Conservation (phyloP, 1,139 yeast genomes). For the Blastobotrys niveus region DNA sequence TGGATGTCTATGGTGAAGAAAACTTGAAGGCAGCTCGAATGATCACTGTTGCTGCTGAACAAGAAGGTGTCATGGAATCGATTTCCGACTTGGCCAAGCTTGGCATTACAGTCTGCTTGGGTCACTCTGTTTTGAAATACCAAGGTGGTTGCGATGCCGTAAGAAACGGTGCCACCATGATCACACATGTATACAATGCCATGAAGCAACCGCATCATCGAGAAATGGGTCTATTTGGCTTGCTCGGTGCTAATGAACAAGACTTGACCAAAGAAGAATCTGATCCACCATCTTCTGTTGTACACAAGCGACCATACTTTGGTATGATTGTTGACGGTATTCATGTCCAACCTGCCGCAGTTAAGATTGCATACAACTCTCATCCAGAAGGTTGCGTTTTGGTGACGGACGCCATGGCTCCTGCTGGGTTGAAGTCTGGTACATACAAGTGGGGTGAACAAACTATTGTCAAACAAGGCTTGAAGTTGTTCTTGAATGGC, state of each 20-base stretch:
- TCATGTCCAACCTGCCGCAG: slow-evolving; percentile 57
- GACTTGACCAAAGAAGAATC: slow-evolving; percentile 22
- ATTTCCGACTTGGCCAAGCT: slow-evolving; percentile 41
- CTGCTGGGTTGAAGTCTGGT: slow-evolving; percentile 44
- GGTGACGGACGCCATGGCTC: slow-evolving; percentile 57
- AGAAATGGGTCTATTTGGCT: slow-evolving; percentile 55
- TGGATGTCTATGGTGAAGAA: slow-evolving; percentile 44
- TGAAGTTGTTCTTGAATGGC: slow-evolving; percentile 46
- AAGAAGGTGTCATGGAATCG: slow-evolving; percentile 47
- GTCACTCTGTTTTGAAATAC: slow-evolving; percentile 52
- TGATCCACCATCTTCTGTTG: slow-evolving; percentile 9
- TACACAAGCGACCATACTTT: slow-evolving; percentile 41
- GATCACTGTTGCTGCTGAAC: slow-evolving; percentile 60
- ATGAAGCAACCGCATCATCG: slow-evolving; percentile 66
- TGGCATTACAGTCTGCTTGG: slow-evolving; percentile 47
- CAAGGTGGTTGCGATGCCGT: slow-evolving; percentile 48
- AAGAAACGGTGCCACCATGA: slow-evolving; percentile 51
- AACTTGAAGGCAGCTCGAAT: slow-evolving; percentile 45
- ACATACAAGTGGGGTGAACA: slow-evolving; percentile 38
- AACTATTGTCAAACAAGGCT: slow-evolving; percentile 47
- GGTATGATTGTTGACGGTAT: slow-evolving; percentile 61
- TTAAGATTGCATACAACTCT: slow-evolving; percentile 48
- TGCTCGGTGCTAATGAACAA: slow-evolving; percentile 36
- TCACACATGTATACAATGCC: slow-evolving; percentile 61
- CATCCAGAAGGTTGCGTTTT: slow-evolving; percentile 52